phyloP scores from a whole-genome alignment of 371 early-diverging fungal species.

The Thermomucor indicae-seudaticae region DNA sequence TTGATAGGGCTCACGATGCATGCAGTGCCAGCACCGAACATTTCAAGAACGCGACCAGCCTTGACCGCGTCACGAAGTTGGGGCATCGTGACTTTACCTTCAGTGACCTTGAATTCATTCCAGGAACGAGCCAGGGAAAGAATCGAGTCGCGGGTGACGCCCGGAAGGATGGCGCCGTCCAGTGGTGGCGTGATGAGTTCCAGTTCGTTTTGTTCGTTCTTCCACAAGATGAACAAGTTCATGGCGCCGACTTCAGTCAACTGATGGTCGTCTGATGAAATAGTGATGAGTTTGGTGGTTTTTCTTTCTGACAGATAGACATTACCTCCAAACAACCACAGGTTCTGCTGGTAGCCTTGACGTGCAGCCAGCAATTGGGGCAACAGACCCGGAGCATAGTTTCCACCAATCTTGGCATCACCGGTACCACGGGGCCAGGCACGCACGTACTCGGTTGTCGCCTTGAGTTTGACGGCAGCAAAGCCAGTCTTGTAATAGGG shows the following conservation, averaged over 20 bases:
- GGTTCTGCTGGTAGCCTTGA: slow-evolving; percentile 88
- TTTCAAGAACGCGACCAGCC: slow-evolving; percentile 68
- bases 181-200: slow-evolving; percentile 93
- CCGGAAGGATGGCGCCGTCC: slow-evolving; percentile 95
- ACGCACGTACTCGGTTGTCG: slow-evolving; percentile 82
- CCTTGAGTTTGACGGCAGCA: slow-evolving; percentile 81
- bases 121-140: slow-evolving; percentile 75
- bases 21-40: slow-evolving; percentile 96
- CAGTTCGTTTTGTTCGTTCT: slow-evolving; percentile 67
- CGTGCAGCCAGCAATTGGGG: slow-evolving; percentile 88
- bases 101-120: slow-evolving; percentile 90
- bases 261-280: slow-evolving; percentile 58
- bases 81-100: slow-evolving; percentile 83
- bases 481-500: slow-evolving; percentile 95
- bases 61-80: slow-evolving; percentile 72
- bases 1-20: slow-evolving; percentile 94
- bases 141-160: slow-evolving; percentile 96
- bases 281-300: too few relatives aligned
- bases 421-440: slow-evolving; percentile 98
- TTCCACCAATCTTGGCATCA: slow-evolving; percentile 89
- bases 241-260: slow-evolving; percentile 96
- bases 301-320: neutral
- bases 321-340: slow-evolving; percentile 87
- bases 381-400: slow-evolving; percentile 72
- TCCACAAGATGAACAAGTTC: slow-evolving; percentile 91